Conservation (phyloP, 176 grass and related monocot genomes). For the Urochloa ruziziensis region DNA sequence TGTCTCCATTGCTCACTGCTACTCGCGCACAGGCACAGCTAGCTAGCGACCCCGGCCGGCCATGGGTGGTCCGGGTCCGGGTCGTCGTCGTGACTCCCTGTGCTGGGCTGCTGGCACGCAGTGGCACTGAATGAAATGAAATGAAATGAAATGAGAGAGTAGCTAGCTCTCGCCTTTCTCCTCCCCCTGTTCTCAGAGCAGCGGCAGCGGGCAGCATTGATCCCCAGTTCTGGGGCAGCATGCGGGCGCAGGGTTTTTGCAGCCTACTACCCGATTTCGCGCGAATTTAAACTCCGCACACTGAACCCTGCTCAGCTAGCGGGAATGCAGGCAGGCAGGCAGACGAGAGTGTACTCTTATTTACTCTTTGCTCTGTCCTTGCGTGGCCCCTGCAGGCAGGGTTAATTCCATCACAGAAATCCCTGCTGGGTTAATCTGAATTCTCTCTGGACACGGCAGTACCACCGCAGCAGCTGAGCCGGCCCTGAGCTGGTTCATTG, state of each 20-base stretch:
- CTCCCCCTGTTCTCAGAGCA: constrained; percentile 33
- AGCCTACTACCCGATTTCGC: constrained; percentile 14
- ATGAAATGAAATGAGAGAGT: constrained; percentile 15
- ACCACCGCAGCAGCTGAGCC: neutral
- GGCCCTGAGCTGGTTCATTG: constrained; percentile 18
- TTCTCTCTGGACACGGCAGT: neutral
- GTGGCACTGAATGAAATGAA: constrained; percentile 21
- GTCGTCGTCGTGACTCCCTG: neutral
- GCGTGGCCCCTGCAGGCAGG: neutral
- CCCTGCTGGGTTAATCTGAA: constrained; percentile 19
- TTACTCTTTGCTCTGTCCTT: constrained; percentile 25
- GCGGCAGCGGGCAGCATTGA: constrained; percentile 34
- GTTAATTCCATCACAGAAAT: constrained; percentile 19
- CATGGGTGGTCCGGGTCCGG: neutral
- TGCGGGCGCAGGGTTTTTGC: constrained; percentile 20
- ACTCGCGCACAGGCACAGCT: constrained; percentile 21
- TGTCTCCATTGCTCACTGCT: constrained; percentile 39
- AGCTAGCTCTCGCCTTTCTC: neutral
- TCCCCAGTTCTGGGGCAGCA: constrained; percentile 23
- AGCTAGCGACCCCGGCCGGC: neutral
- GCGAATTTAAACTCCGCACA: constrained; percentile 25
- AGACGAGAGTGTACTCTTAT: constrained; percentile 26
- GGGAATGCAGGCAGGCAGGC: constrained; percentile 19
- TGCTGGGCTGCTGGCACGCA: neutral
- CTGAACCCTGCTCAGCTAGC: neutral